Conservation (phyloP, 2,329 filamentous ascomycete genomes). For the Colletotrichum eleusines region DNA sequence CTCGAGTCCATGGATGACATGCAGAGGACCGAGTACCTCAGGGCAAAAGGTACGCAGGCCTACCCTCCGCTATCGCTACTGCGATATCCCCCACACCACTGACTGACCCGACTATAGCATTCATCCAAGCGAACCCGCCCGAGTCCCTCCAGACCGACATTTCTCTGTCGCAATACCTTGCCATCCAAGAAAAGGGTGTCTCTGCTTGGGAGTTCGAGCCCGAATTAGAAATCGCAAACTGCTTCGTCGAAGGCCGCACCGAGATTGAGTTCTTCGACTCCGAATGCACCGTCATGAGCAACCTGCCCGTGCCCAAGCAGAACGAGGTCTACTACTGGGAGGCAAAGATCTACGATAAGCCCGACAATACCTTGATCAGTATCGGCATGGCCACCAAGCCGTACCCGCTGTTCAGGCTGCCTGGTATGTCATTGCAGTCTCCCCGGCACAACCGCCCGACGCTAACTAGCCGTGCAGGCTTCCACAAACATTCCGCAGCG, state of each 20-base stretch:
- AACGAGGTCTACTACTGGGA: conserved; percentile 99
- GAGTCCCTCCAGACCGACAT: conserved; percentile 98
- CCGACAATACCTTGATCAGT: conserved; percentile 86
- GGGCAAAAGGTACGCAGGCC: conserved; percentile 85
- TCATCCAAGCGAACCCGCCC: conserved; percentile 92
- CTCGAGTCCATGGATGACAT: conserved; percentile 96
- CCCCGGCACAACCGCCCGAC: neutral
- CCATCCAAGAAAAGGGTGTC: conserved; percentile 99
- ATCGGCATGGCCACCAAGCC: conserved; percentile 98
- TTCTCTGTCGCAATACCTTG: conserved; percentile 95
- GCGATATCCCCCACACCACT: conserved; percentile 8
- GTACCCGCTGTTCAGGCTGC: conserved; percentile 93
- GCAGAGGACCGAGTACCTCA: conserved; percentile 87
- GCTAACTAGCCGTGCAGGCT: conserved; percentile 66
- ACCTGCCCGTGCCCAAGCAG: conserved; percentile 95
- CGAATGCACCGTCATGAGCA: conserved; percentile 96
- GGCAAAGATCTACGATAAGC: conserved; percentile 97
- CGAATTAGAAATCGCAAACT: conserved; percentile 98
- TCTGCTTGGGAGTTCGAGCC: conserved; percentile 99
- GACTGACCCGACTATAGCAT: conserved; percentile 69
- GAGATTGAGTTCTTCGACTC: conserved; percentile 99
- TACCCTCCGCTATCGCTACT: conserved; percentile 1
- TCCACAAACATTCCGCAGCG: conserved; percentile 91
- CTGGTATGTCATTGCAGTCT: conserved; percentile 72
- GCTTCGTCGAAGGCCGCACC: conserved; percentile 95